These are phyloP conservation scores for Fusarium cyanostomum DNA, from an alignment of 2,329 filamentous ascomycete species.

Conservation along the genomic window DNA sequence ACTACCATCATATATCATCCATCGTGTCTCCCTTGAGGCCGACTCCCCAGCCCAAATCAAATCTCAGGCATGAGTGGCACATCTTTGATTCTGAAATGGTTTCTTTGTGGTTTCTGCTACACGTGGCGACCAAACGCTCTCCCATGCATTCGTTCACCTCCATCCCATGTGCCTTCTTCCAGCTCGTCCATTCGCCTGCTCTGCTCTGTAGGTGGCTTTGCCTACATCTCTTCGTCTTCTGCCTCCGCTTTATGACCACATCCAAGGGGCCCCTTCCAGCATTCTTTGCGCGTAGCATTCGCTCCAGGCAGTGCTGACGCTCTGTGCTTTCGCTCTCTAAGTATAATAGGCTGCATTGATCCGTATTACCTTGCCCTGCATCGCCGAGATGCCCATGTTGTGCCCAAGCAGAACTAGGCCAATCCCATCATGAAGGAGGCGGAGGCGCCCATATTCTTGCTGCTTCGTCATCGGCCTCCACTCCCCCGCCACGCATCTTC, in stretches of 20 bases:
- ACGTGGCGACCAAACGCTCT: slow-evolving; percentile 38
- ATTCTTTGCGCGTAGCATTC: slow-evolving; percentile 22
- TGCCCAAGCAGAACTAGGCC: slow-evolving; percentile 33
- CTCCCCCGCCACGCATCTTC: slow-evolving; percentile 23
- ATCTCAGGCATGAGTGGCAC: slow-evolving; percentile 33
- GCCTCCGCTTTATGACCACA: slow-evolving; percentile 24
- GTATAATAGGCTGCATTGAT: slow-evolving; percentile 38
- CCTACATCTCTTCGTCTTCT: slow-evolving; percentile 20
- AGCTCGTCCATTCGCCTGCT: slow-evolving; percentile 27
- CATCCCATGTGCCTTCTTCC: slow-evolving; percentile 32
- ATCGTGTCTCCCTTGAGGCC: slow-evolving; percentile 14
- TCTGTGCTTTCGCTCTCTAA: slow-evolving; percentile 35
- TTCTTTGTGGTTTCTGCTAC: slow-evolving; percentile 43
- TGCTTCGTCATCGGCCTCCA: slow-evolving; percentile 29
- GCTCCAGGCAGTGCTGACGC: slow-evolving; percentile 18
- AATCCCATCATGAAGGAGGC: slow-evolving; percentile 27
- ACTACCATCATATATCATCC: not conserved
- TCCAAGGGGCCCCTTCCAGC: slow-evolving; percentile 29
- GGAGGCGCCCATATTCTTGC: slow-evolving; percentile 28
- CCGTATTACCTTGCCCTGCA: slow-evolving; percentile 33
- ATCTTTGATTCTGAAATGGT: slow-evolving; percentile 43
- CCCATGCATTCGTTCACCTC: slow-evolving; percentile 36
- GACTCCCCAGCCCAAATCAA: not conserved
- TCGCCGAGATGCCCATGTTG: slow-evolving; percentile 26
- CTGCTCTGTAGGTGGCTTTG: slow-evolving; percentile 25